Evolutionary conservation across 345 rosid genomes (phyloP).

Genomic region (Cardamine occulta): DNA sequence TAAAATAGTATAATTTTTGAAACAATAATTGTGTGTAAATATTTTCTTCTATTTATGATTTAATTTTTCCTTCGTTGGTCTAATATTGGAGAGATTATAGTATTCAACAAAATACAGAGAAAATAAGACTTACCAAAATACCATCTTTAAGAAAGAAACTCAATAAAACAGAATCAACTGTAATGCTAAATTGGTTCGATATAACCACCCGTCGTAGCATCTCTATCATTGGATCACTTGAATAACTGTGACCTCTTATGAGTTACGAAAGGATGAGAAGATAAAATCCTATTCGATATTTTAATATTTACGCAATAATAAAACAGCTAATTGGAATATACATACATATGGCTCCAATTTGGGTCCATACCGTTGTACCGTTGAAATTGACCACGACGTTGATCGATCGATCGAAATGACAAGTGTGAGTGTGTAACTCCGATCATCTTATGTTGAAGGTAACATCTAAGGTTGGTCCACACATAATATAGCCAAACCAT

Average conservation of each 20-base stretch:
- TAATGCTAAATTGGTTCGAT: neutral
- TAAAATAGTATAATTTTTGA: neutral
- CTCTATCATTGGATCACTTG: slow-evolving; percentile 15
- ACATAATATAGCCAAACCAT: neutral
- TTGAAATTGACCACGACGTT: slow-evolving; percentile 17
- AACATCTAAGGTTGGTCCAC: slow-evolving; percentile 20
- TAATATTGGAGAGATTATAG: neutral
- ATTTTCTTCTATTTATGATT: neutral
- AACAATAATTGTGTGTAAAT: neutral
- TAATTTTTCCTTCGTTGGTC: neutral
- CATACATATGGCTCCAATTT: neutral
- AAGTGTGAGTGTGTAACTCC: neutral
- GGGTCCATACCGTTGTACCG: neutral
- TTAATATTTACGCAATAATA: neutral
- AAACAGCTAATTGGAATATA: neutral
- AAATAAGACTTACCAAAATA: neutral
- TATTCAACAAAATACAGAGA: neutral
- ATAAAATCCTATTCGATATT: neutral
- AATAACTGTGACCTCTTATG: slow-evolving; percentile 12
- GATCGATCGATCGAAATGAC: neutral
- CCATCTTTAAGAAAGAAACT: neutral
- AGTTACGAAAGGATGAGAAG: slow-evolving; percentile 4
- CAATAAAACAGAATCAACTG: neutral
- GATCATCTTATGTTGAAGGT: slow-evolving; percentile 2
- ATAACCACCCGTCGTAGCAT: neutral